phyloP scores from a whole-genome alignment of 768 basidiomycete species.

The Auricularia auricula-judae region DNA sequence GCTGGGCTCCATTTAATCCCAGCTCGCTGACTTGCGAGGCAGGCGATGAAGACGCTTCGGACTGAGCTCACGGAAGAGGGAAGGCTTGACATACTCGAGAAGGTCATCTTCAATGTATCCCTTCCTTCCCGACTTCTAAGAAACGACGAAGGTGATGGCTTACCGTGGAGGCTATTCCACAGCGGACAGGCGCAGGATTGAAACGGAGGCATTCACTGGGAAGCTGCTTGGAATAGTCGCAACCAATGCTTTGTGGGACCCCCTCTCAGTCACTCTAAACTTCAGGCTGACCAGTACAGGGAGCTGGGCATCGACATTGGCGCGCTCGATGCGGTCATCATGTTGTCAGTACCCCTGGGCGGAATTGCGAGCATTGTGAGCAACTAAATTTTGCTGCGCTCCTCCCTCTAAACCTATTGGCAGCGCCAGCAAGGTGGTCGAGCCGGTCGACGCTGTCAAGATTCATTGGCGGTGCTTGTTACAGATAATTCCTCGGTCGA shows the following conservation, averaged over 20 bases:
- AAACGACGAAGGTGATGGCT: constrained; percentile 40
- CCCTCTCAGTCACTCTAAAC: neutral
- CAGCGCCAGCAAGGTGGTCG: constrained; percentile 85
- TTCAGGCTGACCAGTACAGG: neutral
- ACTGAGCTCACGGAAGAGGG: constrained; percentile 63
- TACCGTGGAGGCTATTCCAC: constrained; percentile 63
- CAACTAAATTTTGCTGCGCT: constrained; percentile 2
- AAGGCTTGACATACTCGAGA: constrained; percentile 60
- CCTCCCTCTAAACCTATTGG: neutral
- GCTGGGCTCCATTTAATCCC: no score
- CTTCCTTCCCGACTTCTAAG: no score
- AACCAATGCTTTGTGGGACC: constrained; percentile 59
- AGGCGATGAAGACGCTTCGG: constrained; percentile 59
- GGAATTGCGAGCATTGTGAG: constrained; percentile 66
- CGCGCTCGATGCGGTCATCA: constrained; percentile 77
- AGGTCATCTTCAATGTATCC: constrained; percentile 13
- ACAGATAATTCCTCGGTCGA: constrained; percentile 58
- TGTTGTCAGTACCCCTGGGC: constrained; percentile 73
- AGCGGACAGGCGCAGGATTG: constrained; percentile 74
- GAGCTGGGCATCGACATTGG: constrained; percentile 91
- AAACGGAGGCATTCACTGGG: constrained; percentile 78
- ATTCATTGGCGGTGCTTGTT: constrained; percentile 67
- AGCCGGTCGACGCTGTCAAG: constrained; percentile 71
- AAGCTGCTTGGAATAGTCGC: constrained; percentile 76
- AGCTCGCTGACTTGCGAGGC: no score